These are phyloP conservation scores for Collybia sp. DNA, from an alignment of 768 basidiomycete genomes.

Conservation along the genomic window DNA sequence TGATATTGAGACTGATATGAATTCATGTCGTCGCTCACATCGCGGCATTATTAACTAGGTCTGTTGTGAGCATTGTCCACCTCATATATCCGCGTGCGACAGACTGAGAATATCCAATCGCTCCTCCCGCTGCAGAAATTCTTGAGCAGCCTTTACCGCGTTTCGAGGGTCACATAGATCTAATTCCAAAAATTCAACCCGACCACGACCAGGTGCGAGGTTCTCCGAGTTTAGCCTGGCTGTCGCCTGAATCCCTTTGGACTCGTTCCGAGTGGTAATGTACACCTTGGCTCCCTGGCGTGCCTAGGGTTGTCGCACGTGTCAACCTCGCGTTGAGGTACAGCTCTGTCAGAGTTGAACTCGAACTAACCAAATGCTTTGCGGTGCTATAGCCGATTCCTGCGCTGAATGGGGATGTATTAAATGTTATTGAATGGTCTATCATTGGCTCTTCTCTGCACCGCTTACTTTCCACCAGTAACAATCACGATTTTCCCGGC, in stretches of 20 bases:
- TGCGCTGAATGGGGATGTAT: slow-evolving; percentile 20
- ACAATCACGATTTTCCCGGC: slow-evolving; percentile 11
- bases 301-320: slow-evolving; percentile 9
- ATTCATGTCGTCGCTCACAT: slow-evolving; percentile 5
- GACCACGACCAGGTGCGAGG: slow-evolving; percentile 18
- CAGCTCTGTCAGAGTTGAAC: too few species aligned
- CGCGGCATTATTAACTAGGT: slow-evolving; percentile 20
- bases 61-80: background rate
- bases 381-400: slow-evolving; percentile 46
- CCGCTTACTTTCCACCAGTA: slow-evolving; percentile 10
- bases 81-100: background rate
- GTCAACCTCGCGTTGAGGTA: too few species aligned
- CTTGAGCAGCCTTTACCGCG: slow-evolving; percentile 28
- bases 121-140: slow-evolving; percentile 18
- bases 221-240: slow-evolving; percentile 24
- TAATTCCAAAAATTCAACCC: slow-evolving; percentile 29
- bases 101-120: slow-evolving; percentile 17
- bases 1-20: too few species aligned
- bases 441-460: background rate
- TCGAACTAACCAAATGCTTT: slow-evolving; percentile 24
- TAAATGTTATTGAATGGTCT: slow-evolving; percentile 3
- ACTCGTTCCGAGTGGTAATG: slow-evolving; percentile 38
- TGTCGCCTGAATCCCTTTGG: slow-evolving; percentile 20
- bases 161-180: slow-evolving; percentile 30
- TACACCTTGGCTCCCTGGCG: slow-evolving; percentile 48